Base-by-base conservation (phyloP, 164 flowering plant species). In the Vitis cinerea region DNA sequence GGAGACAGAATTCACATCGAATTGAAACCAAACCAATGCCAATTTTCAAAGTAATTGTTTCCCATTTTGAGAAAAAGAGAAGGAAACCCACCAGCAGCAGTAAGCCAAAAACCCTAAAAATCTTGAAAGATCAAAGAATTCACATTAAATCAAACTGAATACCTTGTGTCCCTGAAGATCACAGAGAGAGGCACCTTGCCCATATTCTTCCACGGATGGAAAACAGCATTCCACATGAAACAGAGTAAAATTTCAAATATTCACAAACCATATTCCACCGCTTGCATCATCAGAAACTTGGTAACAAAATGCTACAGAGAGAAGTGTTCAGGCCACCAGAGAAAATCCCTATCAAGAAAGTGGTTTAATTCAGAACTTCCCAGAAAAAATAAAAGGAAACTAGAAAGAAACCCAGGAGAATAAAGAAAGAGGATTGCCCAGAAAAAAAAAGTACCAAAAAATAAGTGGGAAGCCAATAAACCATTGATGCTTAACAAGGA, bases 141-240 rank as follows among this genome's bases (percentile, higher is more conserved):
- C 44, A 37, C 44, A 37, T 37, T 37, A 37, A 0, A 37, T 37
- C 44, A 37, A 37, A 6, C 44, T 37, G 44, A 66, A 3, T 71
- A 77, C 79, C 76, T 72, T 30, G 66, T 9, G 37, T 72, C 79
- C 30, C 68, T 76, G 76, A 77, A 72, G 66, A 77, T 55, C 27
- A 72, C 59, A 59, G 49, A 67, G 48, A 72, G 30, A 8, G 75
- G 69, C 64, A 72, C 50, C 48, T 64, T 54, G 8, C 27, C 27
- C 14, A 61, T 51, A 44, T 56, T 65, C 47, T 65, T 68, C 51
- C 59, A 31, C 17, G 54, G 74, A 64, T 4, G 13, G 12, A 64
- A 59, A 49, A 54, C 15, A 49, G 56, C 63, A 27, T 71, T 16
- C 3, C 6, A 56, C n/a, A 56, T 56, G 59, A 17, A 56, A 10